Evolutionary conservation across 495 filamentous ascomycete species (phyloP).

Genomic region (Aspergillus incahuasiensis): DNA sequence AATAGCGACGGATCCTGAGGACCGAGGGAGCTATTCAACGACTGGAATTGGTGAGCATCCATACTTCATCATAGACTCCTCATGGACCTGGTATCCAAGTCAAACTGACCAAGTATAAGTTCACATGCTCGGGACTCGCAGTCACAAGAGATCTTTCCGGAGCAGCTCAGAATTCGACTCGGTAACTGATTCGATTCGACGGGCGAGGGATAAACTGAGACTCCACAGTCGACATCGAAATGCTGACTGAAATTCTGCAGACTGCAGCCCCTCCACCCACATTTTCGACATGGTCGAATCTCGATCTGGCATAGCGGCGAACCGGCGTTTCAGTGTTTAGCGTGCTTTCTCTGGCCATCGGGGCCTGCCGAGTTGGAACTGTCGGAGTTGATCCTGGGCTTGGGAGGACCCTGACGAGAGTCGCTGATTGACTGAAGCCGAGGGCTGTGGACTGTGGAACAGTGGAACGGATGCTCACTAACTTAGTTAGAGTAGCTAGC

Average conservation of each 20-base stretch:
- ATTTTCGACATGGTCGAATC: background rate
- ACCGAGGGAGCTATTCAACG: background rate
- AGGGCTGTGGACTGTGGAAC: constrained; percentile 4
- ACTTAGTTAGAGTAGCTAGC: background rate
- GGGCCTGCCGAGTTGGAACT: constrained; percentile 23
- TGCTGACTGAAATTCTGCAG: constrained; percentile 1
- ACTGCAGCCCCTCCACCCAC: background rate
- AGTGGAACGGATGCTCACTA: background rate
- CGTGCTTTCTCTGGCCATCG: constrained; percentile 11
- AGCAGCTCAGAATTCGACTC: background rate
- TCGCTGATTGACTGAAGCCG: background rate
- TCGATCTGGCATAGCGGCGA: constrained; percentile 26
- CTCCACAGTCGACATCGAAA: background rate
- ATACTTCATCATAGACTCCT: background rate
- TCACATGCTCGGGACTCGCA: background rate
- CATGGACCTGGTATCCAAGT: no score
- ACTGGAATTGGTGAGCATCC: background rate
- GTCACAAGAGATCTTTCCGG: background rate
- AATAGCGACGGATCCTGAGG: background rate
- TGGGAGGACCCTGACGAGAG: constrained; percentile 25
- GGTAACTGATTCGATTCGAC: background rate
- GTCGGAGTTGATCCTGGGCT: constrained; percentile 23
- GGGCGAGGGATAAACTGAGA: background rate
- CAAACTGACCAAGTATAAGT: background rate
- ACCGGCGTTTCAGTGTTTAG: constrained; percentile 21